Conservation (phyloP, 2,329 filamentous ascomycete species). For the Ambrosiella beaveri region DNA sequence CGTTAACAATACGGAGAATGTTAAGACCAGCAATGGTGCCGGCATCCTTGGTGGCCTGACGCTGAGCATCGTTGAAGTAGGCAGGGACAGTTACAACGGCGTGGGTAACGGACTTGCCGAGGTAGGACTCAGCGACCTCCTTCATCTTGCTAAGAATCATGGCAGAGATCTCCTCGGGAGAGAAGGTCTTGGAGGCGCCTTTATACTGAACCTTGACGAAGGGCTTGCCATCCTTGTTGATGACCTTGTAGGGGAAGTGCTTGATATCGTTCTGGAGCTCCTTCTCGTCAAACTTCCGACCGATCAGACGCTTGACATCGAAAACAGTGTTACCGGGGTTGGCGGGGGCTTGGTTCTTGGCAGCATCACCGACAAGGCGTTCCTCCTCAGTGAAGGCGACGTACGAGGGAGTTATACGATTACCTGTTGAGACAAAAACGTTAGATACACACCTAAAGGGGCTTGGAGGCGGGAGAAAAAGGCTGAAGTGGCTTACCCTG, state of each 20-base stretch:
- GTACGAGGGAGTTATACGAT: conserved; percentile 89
- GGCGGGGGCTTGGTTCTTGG: conserved; percentile 81
- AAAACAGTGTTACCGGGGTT: conserved; percentile 65
- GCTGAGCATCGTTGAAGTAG: conserved; percentile 98
- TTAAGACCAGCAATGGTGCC: conserved; percentile 84
- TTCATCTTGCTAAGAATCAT: conserved; percentile 78
- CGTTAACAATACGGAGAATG: conserved; percentile 90
- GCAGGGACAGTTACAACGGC: conserved; percentile 87
- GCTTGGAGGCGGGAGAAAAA: not conserved
- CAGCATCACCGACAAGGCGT: conserved; percentile 89
- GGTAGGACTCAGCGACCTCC: conserved; percentile 62
- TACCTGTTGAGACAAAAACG: conserved; percentile 31
- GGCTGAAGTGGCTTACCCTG: conserved; percentile 30
- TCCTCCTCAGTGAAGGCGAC: conserved; percentile 96
- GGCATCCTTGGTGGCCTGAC: conserved; percentile 92
- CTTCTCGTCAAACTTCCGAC: conserved; percentile 67
- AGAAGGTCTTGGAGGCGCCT: conserved; percentile 52
- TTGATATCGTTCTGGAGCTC: conserved; percentile 87
- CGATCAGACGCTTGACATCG: conserved; percentile 74
- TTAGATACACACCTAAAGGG: not conserved
- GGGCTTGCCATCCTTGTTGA: conserved; percentile 81
- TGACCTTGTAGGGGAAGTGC: conserved; percentile 95
- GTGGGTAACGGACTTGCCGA: conserved; percentile 70
- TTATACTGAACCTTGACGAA: conserved; percentile 57
- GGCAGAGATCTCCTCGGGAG: conserved; percentile 63